These are phyloP conservation scores for Saprolegnia diclina DNA, from an alignment of 352 stramenopile genomes.

Conservation along the genomic window DNA sequence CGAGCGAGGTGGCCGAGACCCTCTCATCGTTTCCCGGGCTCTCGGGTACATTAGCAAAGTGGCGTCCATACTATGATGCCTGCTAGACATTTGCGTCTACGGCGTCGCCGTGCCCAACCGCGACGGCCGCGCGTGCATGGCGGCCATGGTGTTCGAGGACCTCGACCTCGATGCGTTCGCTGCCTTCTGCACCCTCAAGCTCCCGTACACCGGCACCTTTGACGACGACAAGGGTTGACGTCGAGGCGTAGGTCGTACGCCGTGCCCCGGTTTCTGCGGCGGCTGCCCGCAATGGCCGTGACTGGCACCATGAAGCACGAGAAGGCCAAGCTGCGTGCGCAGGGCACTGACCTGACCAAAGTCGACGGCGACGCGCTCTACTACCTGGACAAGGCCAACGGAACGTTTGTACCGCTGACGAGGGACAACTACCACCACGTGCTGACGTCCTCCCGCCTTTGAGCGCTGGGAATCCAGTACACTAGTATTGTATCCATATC, in stretches of 20 bases:
- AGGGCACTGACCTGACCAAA: conserved; percentile 65
- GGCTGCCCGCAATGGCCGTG: conserved; percentile 64
- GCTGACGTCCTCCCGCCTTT: conserved; percentile 53
- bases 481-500: background rate
- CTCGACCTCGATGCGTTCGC: conserved; percentile 60
- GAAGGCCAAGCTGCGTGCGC: conserved; percentile 81
- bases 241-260: conserved; percentile 46
- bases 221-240: background rate
- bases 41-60: conserved; percentile 34
- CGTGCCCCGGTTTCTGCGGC: conserved; percentile 78
- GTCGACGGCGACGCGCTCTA: conserved; percentile 51
- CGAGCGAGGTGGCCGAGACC: conserved; percentile 81
- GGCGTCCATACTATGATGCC: too few relatives aligned
- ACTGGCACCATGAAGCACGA: conserved; percentile 91
- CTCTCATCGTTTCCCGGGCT: conserved; percentile 72
- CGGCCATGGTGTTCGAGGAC: conserved; percentile 75
- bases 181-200: conserved; percentile 37
- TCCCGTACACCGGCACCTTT: conserved; percentile 31
- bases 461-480: conserved; percentile 4
- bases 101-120: conserved; percentile 61
- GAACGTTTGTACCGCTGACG: conserved; percentile 53
- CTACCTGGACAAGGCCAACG: conserved; percentile 45
- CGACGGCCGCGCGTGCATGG: conserved; percentile 79
- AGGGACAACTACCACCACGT: conserved; percentile 48
- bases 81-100: conserved; percentile 63